phyloP scores from a whole-genome alignment of 352 stramenopile species.

The Nothophytophthora sp. region DNA sequence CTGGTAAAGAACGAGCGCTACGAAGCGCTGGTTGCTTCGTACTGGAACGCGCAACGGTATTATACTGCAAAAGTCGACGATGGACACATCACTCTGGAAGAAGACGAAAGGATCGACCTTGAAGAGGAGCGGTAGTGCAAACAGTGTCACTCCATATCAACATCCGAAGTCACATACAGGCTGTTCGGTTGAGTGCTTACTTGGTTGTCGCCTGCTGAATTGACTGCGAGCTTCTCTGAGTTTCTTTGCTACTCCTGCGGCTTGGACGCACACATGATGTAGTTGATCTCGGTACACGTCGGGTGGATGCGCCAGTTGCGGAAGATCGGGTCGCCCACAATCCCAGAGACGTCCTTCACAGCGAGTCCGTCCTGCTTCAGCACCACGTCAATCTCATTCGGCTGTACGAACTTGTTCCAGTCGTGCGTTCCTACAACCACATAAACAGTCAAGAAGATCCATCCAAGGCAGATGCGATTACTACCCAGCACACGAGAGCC shows the following conservation, averaged over 20 bases:
- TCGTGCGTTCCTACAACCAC: slow-evolving; percentile 64
- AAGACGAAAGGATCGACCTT: neutral
- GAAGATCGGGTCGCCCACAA: slow-evolving; percentile 77
- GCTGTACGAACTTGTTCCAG: slow-evolving; percentile 85
- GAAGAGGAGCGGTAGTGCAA: slow-evolving; percentile 14
- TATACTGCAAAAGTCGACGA: slow-evolving; percentile 15
- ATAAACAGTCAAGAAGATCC: neutral
- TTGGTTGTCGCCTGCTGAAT: neutral
- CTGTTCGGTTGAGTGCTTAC: neutral
- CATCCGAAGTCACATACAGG: neutral
- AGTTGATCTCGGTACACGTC: slow-evolving; percentile 80
- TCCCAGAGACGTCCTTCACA: slow-evolving; percentile 74
- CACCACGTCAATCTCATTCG: slow-evolving; percentile 57
- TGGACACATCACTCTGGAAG: neutral
- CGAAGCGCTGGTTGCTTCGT: slow-evolving; percentile 45
- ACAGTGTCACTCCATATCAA: no score
- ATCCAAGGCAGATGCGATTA: neutral
- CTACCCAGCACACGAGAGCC: neutral
- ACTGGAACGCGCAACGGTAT: slow-evolving; percentile 39
- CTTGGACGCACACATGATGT: slow-evolving; percentile 82
- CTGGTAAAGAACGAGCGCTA: slow-evolving; percentile 53
- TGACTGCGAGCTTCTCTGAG: neutral
- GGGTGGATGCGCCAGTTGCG: slow-evolving; percentile 74
- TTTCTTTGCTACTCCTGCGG: slow-evolving; percentile 25
- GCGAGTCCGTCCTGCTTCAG: slow-evolving; percentile 59